These are phyloP conservation scores for Ascochyta koolunga DNA, from an alignment of 2,329 filamentous ascomycete genomes.

Conservation along the genomic window DNA sequence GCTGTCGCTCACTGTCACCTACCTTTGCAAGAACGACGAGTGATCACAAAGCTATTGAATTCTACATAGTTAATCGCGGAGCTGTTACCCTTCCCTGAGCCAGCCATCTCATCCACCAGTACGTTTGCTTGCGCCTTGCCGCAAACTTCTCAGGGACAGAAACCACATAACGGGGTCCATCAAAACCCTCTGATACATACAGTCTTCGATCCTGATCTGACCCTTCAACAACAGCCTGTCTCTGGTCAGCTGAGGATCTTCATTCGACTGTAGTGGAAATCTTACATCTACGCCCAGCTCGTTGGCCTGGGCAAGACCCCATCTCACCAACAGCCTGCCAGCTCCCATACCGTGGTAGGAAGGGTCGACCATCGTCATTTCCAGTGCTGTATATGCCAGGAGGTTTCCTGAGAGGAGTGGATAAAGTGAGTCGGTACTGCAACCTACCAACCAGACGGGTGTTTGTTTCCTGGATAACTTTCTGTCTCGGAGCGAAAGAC, in stretches of 20 bases:
- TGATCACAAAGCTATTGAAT: no score
- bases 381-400: constrained; percentile 4
- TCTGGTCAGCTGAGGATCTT: neutral
- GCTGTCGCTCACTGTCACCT: no score
- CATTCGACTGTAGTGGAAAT: neutral
- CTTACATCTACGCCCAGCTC: constrained; percentile 15
- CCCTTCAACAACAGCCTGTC: constrained; percentile 11
- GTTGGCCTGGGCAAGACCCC: constrained; percentile 11
- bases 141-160: constrained; percentile 16
- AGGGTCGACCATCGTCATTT: constrained; percentile 16
- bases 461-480: constrained; percentile 10
- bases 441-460: constrained; percentile 7
- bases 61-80: neutral
- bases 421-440: neutral
- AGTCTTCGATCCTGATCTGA: constrained; percentile 8
- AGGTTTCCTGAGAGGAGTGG: neutral
- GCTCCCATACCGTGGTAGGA: constrained; percentile 8
- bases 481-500: constrained; percentile 15
- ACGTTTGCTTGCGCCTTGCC: constrained; percentile 13
- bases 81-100: neutral
- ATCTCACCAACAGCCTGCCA: constrained; percentile 8
- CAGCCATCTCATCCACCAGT: constrained; percentile 11
- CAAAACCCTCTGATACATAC: constrained; percentile 14
- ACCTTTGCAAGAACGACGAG: no score
- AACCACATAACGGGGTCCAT: neutral